A percentile compares a stretch with the other conserved stretches of the same genome.
These are phyloP conservation scores for Tuctoria greenei DNA, from an alignment of 176 grass and related monocot genomes.

Conservation along the genomic window DNA sequence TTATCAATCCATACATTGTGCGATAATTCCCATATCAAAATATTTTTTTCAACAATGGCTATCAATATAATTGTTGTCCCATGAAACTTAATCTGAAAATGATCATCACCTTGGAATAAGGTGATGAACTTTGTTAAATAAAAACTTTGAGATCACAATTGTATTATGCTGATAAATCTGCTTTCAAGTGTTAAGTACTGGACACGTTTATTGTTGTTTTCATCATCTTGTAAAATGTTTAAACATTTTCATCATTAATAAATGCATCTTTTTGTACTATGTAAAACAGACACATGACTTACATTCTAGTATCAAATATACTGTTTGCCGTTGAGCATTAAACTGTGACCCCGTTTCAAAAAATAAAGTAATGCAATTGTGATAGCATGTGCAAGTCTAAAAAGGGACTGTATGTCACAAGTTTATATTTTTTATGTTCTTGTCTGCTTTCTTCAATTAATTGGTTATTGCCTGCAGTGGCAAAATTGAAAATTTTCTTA, in stretches of 20 bases:
- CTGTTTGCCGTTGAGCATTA: neutral
- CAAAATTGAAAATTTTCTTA: neutral
- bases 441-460: neutral
- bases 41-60: too few species aligned
- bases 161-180: neutral
- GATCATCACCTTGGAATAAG: neutral
- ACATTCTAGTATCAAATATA: neutral
- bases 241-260: neutral
- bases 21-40: too few species aligned
- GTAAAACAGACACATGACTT: neutral
- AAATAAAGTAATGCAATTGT: too few species aligned
- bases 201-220: neutral
- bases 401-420: too few species aligned
- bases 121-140: neutral
- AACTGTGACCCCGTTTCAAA: neutral
- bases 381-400: neutral
- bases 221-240: neutral
- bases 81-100: neutral
- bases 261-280: neutral
- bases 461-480: neutral
- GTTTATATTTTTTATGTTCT: neutral
- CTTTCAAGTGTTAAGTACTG: neutral
- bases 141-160: neutral
- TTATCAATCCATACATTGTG: too few species aligned
- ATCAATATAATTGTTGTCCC: too few species aligned